Evolutionary conservation across 495 filamentous ascomycete species (phyloP), one percentile per base, ranked within the genome.

Genomic region (Penicillium samsonianum): DNA sequence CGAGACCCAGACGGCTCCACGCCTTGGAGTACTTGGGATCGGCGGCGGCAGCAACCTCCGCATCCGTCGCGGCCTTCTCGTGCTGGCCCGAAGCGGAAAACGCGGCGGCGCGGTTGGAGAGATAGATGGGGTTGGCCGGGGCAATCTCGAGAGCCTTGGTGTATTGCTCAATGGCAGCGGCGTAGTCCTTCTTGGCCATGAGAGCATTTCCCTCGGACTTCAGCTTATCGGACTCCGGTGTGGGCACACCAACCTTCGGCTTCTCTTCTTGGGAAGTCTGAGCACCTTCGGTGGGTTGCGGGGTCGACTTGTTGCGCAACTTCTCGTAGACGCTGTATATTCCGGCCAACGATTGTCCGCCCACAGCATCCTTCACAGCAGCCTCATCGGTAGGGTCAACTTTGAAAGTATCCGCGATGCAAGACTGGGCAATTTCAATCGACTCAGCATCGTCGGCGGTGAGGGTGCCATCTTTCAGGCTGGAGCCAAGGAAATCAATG

Each of bases 281-380:
- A 20, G 67, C 48, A 41, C 53, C 59, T 25, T 60, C 14, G 30
- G 68, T 59, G 1, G 75, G 59, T 60, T 65, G 71, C 20, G 70
- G 74, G 19, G 76, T 71, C 14, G 75, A 77, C 73, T 87, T 89
- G 63, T 78, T 81, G 72, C 93, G 94, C 51, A 96, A 81, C 75
- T 96, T 96, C 80, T 97, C 94, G 77, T 96, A 98, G 61, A 96
- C 91, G 68, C 84, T 82, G 81, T 96, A 98, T 81, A 98, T 95
- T 72, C 82, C 83, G 35, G 90, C 81, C 23, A 98, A 88, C 63
- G 85, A 91, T 76, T 96, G 91, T 61, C 83, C 79, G 67, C 89
- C 92, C 61, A 94, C 71, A 60, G 92, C 92, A 63, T 87, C 84
- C 58, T 84, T 78, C 53, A 92, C 78, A 61, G 91, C 88, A 55